phyloP scores from a whole-genome alignment of 345 rosid genomes.

The Corymbia maculata region DNA sequence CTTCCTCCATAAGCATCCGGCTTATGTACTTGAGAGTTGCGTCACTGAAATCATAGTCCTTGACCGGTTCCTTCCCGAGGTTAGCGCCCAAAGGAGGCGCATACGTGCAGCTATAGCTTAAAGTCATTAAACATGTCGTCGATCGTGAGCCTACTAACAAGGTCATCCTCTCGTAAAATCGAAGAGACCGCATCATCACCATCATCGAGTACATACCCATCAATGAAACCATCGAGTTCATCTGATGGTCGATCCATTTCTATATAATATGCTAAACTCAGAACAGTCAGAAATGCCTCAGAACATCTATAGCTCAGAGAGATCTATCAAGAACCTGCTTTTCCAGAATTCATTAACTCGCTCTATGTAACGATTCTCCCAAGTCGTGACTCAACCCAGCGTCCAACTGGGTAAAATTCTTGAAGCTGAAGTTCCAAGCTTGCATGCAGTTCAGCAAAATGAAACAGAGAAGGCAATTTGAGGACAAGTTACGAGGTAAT shows the following conservation, averaged over 20 bases:
- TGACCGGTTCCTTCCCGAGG: neutral
- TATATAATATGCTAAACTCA: neutral
- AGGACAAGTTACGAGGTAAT: neutral
- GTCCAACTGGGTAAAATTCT: neutral
- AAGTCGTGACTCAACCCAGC: neutral
- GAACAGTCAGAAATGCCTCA: neutral
- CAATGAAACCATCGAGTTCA: conserved; percentile 13
- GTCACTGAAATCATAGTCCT: conserved; percentile 47
- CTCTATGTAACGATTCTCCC: neutral
- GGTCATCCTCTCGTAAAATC: neutral
- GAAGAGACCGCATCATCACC: neutral
- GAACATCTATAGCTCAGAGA: neutral
- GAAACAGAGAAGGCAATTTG: neutral
- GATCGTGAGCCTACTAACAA: neutral
- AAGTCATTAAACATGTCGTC: neutral
- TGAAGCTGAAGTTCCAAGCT: neutral
- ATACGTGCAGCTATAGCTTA: neutral
- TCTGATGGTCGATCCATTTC: conserved; percentile 26
- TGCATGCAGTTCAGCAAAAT: neutral
- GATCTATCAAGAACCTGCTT: neutral
- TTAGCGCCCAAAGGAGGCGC: conserved; percentile 7
- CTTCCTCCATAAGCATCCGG: conserved; percentile 60
- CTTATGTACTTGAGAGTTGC: conserved; percentile 43
- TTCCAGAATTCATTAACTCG: neutral
- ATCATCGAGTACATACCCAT: neutral